Conservation (phyloP, 306 rosid genomes). For the Malus sylvestris region DNA sequence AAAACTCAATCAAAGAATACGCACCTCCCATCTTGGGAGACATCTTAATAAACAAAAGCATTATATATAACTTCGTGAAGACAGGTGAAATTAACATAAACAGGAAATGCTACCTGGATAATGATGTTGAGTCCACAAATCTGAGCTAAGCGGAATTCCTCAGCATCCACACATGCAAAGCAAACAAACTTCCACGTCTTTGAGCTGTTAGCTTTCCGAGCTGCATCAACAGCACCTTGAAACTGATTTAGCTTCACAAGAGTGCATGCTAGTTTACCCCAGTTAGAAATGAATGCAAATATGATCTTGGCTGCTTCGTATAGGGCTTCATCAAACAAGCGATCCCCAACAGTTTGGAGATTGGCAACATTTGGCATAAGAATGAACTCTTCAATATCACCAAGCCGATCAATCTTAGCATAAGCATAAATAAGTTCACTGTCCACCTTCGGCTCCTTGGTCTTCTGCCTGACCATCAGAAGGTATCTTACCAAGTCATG, state of each 20-base stretch:
- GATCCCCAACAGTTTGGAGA: constrained; percentile 93
- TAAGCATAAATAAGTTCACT: constrained; percentile 96
- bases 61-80: background rate
- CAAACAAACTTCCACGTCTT: constrained; percentile 99
- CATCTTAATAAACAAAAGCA: background rate
- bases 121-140: constrained; percentile 96
- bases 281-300: constrained; percentile 85
- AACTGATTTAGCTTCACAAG: constrained; percentile 85
- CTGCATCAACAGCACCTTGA: constrained; percentile 97
- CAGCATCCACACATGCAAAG: constrained; percentile 95
- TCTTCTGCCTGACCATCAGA: constrained; percentile 93
- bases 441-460: constrained; percentile 95
- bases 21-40: background rate
- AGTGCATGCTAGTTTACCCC: constrained; percentile 93
- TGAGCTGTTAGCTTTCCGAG: constrained; percentile 95
- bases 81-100: background rate
- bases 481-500: constrained; percentile 89
- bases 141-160: constrained; percentile 97
- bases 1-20: background rate
- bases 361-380: constrained; percentile 98
- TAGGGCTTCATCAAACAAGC: constrained; percentile 77
- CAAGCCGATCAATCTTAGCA: constrained; percentile 91
- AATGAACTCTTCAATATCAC: constrained; percentile 94
- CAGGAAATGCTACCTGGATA: constrained; percentile 52
- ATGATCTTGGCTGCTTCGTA: constrained; percentile 98